Conservation (phyloP, 1,284 basidiomycete species). For the Ganoderma lingzhi region DNA sequence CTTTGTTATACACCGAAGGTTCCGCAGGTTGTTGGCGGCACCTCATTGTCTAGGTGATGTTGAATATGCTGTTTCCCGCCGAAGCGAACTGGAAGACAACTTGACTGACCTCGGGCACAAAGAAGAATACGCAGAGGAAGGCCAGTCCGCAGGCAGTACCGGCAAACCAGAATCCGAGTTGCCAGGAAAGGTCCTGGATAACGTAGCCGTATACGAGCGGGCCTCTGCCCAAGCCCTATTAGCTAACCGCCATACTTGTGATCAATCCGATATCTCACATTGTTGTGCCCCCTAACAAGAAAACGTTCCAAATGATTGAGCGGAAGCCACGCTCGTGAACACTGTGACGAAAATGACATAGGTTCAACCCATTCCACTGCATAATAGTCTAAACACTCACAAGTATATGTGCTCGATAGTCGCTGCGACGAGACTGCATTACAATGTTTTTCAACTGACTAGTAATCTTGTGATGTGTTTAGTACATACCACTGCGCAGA, state of each 20-base stretch:
- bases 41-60: too few relatives aligned
- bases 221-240: constrained; percentile 30
- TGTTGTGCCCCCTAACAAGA: constrained; percentile 51
- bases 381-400: constrained; percentile 30
- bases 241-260: neutral
- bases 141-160: constrained; percentile 48
- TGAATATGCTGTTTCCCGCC: too few relatives aligned
- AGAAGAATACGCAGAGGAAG: constrained; percentile 45
- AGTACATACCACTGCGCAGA: constrained; percentile 48
- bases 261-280: constrained; percentile 38
- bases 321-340: constrained; percentile 53
- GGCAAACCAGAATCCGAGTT: constrained; percentile 53
- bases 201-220: constrained; percentile 52
- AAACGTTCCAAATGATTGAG: constrained; percentile 51
- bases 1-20: constrained; percentile 41
- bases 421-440: constrained; percentile 47
- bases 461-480: neutral
- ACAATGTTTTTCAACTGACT: neutral
- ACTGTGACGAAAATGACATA: constrained; percentile 29
- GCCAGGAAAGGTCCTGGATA: constrained; percentile 49
- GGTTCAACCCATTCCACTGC: too few relatives aligned
- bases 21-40: too few relatives aligned
- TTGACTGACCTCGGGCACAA: too few relatives aligned
- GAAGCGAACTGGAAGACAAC: too few relatives aligned
- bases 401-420: constrained; percentile 55